Percentiles rank a stretch among this genome's conserved stretches.
Conservation (phyloP, 768 basidiomycete species). For the Calocybe cyanea region DNA sequence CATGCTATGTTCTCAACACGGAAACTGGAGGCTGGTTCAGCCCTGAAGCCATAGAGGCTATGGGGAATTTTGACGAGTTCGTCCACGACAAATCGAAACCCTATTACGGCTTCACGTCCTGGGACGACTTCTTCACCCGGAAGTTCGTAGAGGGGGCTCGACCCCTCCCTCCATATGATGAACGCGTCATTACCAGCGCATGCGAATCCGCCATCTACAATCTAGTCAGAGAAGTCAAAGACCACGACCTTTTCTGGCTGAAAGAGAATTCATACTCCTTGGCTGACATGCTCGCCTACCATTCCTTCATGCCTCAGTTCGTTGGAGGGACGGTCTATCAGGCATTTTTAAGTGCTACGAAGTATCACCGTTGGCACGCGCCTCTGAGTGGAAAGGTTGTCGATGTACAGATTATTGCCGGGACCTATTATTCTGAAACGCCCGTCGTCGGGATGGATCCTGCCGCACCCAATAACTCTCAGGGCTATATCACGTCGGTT, state of each 20-base stretch:
- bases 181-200: constrained; percentile 34
- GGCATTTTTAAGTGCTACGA: constrained; percentile 43
- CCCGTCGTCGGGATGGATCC: constrained; percentile 17
- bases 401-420: constrained; percentile 41
- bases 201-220: constrained; percentile 47
- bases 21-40: constrained; percentile 47
- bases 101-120: constrained; percentile 6
- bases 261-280: constrained; percentile 53
- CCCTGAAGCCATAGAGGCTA: constrained; percentile 9
- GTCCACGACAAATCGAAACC: constrained; percentile 3
- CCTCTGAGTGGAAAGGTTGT: constrained; percentile 39
- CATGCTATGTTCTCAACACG: constrained; percentile 35
- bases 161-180: constrained; percentile 25
- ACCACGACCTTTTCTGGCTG: constrained; percentile 45
- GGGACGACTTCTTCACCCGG: constrained; percentile 47
- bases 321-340: constrained; percentile 44
- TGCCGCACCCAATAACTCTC: constrained; percentile 20
- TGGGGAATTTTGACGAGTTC: constrained; percentile 8
- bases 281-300: constrained; percentile 40
- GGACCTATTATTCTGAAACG: constrained; percentile 45
- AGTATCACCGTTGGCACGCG: constrained; percentile 54
- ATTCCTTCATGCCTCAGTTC: constrained; percentile 26
- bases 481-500: constrained; percentile 37
- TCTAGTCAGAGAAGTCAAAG: constrained; percentile 30
- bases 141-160: constrained; percentile 31